phyloP scores from a whole-genome alignment of 2,329 filamentous ascomycete species.

The Tolypocladium sp. region DNA sequence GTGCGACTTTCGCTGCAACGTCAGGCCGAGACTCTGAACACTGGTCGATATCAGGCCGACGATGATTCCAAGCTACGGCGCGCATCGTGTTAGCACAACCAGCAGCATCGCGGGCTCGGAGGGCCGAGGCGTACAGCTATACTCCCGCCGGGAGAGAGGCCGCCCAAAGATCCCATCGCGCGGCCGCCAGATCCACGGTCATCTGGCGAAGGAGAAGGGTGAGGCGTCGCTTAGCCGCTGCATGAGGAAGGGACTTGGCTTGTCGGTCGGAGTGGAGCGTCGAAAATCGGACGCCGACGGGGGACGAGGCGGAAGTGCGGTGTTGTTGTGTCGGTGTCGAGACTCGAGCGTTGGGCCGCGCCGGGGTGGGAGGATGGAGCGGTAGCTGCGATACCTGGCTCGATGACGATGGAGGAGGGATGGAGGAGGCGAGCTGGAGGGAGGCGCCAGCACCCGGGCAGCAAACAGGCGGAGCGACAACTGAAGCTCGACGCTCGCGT shows the following conservation, averaged over 20 bases:
- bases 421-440: not conserved
- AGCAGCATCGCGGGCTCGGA: not conserved
- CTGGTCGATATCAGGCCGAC: conserved; percentile 91
- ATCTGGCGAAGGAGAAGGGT: conserved; percentile 28
- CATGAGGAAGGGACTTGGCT: conserved; percentile 11
- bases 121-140: conserved; percentile 52
- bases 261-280: not conserved
- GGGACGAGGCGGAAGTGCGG: not conserved
- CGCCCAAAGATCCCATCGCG: conserved; percentile 64
- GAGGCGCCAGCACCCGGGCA: conserved; percentile 10
- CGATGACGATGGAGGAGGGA: not conserved
- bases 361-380: not conserved
- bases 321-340: not conserved
- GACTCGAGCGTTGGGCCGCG: not conserved
- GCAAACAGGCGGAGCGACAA: not conserved
- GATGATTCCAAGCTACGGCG: conserved; percentile 70
- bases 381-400: not conserved
- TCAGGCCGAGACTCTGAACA: conserved; percentile 89
- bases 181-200: conserved; percentile 30
- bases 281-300: not conserved
- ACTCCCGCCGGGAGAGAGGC: conserved; percentile 68
- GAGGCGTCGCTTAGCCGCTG: conserved; percentile 8
- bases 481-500: not conserved
- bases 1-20: conserved; percentile 94
- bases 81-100: conserved; percentile 11